Conservation (phyloP, 495 filamentous ascomycete genomes). For the Trichoderma orchidacearum region DNA sequence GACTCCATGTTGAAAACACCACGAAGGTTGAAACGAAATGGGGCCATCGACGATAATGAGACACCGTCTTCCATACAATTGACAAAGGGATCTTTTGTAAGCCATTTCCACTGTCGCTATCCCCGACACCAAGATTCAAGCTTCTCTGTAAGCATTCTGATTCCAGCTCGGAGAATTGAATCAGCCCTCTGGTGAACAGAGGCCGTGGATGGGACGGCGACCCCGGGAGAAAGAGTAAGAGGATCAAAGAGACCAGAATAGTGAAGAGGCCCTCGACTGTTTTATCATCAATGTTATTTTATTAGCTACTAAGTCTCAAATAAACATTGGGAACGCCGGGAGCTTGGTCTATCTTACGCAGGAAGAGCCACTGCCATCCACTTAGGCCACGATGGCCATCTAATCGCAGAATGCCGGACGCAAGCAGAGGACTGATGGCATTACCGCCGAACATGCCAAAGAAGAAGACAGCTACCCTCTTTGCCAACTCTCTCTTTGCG, state of each 20-base stretch:
- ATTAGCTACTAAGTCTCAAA: not conserved
- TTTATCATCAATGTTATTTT: constrained; percentile 1
- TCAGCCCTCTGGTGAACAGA: constrained; percentile 17
- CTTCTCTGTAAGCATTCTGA: constrained; percentile 6
- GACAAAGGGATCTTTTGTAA: constrained; percentile 24
- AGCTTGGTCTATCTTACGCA: constrained; percentile 15
- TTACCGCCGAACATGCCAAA: constrained; percentile 25
- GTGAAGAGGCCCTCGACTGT: constrained; percentile 38
- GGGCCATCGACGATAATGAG: constrained; percentile 27
- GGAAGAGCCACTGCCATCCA: constrained; percentile 45
- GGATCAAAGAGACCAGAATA: constrained; percentile 27
- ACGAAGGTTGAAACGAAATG: constrained; percentile 25
- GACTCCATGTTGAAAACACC: constrained; percentile 31
- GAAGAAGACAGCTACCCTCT: constrained; percentile 37
- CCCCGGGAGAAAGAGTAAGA: constrained; percentile 31
- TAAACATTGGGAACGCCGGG: not conserved
- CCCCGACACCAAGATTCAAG: constrained; percentile 5
- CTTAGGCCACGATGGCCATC: constrained; percentile 21
- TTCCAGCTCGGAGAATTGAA: constrained; percentile 9
- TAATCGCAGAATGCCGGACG: constrained; percentile 33
- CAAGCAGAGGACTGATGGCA: constrained; percentile 32
- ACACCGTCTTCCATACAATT: constrained; percentile 28
- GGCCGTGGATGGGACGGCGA: constrained; percentile 24
- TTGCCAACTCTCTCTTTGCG: constrained; percentile 11
- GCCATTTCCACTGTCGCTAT: constrained; percentile 14